phyloP scores from a whole-genome alignment of 192 early-diverging fungal species.

The Entomortierella chlamydospora region DNA sequence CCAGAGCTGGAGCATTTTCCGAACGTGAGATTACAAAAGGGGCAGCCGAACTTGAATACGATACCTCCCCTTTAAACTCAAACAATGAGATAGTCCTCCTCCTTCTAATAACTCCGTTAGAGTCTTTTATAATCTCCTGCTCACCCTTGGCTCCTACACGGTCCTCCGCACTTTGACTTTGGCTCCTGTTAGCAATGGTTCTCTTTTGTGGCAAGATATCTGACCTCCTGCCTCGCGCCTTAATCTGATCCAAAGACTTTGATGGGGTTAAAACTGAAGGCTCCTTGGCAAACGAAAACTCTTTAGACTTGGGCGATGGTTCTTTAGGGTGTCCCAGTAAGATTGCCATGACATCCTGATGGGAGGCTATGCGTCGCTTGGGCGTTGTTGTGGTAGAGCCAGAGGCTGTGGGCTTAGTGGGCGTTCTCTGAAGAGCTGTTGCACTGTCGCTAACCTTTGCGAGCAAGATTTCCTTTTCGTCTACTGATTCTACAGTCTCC shows the following conservation, averaged over 20 bases:
- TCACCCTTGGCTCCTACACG: not conserved
- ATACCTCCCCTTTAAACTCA: slow-evolving; percentile 4
- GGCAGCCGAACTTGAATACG: not conserved
- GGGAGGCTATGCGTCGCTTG: slow-evolving; percentile 12
- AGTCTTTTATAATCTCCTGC: not conserved
- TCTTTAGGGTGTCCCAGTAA: slow-evolving; percentile 1
- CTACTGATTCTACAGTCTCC: not conserved
- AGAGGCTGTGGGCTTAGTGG: not conserved
- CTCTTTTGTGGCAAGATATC: slow-evolving; percentile 27
- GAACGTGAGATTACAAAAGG: not conserved
- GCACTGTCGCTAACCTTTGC: not conserved
- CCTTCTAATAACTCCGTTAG: not conserved
- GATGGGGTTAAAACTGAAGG: not conserved
- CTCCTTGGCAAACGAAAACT: slow-evolving; percentile 13
- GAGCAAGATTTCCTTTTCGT: not conserved
- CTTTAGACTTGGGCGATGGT: slow-evolving; percentile 16
- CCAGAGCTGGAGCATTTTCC: not conserved
- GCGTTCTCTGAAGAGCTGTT: not conserved
- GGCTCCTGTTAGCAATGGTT: slow-evolving; percentile 10
- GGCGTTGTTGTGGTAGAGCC: not conserved
- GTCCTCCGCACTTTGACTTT: slow-evolving; percentile 5
- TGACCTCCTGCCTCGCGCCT: slow-evolving; percentile 5
- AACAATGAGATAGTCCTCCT: slow-evolving; percentile 22
- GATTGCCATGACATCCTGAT: slow-evolving; percentile 20
- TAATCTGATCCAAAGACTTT: slow-evolving; percentile 5